phyloP scores from a whole-genome alignment of 352 stramenopile species.

The Elongisporangium prolatum region DNA sequence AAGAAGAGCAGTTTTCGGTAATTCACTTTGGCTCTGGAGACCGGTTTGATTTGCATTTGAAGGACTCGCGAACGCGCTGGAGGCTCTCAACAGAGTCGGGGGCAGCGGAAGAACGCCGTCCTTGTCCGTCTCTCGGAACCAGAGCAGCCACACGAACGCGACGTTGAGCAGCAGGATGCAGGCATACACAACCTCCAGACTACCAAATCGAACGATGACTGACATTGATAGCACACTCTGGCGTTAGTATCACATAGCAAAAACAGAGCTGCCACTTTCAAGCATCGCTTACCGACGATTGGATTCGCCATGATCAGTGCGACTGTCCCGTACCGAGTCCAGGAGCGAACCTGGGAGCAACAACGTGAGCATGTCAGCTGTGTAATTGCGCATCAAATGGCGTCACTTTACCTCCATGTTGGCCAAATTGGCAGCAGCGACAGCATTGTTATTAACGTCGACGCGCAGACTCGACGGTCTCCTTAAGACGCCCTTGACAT shows the following conservation, averaged over 20 bases:
- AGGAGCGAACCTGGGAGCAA: neutral
- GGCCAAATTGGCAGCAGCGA: neutral
- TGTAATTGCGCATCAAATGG: neutral
- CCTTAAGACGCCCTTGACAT: neutral
- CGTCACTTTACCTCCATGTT: neutral
- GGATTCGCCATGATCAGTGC: constrained; percentile 42
- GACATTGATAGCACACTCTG: neutral
- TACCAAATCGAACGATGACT: constrained; percentile 48
- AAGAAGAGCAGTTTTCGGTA: neutral
- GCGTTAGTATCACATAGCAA: constrained; percentile 1
- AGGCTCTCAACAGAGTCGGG: neutral
- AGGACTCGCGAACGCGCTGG: neutral
- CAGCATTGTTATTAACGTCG: neutral
- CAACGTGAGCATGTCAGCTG: neutral
- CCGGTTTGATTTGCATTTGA: neutral
- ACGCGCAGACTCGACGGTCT: neutral
- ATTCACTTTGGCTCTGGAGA: neutral
- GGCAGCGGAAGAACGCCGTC: neutral
- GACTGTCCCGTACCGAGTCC: constrained; percentile 5
- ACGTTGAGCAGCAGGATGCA: constrained; percentile 33
- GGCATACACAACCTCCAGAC: constrained; percentile 16
- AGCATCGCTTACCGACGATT: neutral
- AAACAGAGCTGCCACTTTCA: neutral
- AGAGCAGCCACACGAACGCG: constrained; percentile 34
- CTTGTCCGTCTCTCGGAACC: constrained; percentile 18